Evolutionary conservation across 129 eudicot species (phyloP).

Genomic region (Tagetes erecta): DNA sequence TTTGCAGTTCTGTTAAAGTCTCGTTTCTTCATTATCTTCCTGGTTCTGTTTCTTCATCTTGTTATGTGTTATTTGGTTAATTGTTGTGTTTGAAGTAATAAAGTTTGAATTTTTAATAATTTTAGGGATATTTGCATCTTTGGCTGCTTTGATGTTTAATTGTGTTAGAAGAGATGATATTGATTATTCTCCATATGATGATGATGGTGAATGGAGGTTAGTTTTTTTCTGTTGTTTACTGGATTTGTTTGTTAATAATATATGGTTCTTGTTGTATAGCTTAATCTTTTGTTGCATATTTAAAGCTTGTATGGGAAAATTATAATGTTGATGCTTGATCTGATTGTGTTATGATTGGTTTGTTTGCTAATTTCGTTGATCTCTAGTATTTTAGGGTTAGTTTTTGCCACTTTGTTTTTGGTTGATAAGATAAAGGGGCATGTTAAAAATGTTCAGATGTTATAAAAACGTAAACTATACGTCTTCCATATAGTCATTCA

Average conservation of each 20-base stretch:
- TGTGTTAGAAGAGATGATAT: constrained; percentile 89
- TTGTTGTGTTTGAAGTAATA: too few relatives aligned
- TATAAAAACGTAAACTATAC: neutral
- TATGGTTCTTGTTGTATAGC: neutral
- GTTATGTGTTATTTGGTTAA: neutral
- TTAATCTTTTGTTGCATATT: neutral
- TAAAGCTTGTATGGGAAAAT: neutral
- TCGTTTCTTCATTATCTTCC: constrained; percentile 96
- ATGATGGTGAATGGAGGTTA: constrained; percentile 99
- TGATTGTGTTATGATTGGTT: neutral
- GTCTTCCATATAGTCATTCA: neutral
- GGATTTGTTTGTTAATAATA: neutral
- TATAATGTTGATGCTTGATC: constrained; percentile 2
- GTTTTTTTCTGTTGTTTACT: neutral
- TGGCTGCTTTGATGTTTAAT: constrained; percentile 98
- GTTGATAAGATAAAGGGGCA: neutral
- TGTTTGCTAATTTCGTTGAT: neutral
- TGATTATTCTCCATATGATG: constrained; percentile 95
- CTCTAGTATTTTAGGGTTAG: constrained; percentile 8
- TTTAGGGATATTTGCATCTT: constrained; percentile 90
- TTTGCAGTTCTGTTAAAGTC: constrained; percentile 74
- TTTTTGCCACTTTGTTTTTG: neutral
- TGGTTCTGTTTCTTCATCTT: constrained; percentile 34
- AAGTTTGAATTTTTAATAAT: neutral
- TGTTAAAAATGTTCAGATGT: neutral